Evolutionary conservation across 2,329 filamentous ascomycete genomes (phyloP).

Genomic region (Nigrograna mackinnonii): DNA sequence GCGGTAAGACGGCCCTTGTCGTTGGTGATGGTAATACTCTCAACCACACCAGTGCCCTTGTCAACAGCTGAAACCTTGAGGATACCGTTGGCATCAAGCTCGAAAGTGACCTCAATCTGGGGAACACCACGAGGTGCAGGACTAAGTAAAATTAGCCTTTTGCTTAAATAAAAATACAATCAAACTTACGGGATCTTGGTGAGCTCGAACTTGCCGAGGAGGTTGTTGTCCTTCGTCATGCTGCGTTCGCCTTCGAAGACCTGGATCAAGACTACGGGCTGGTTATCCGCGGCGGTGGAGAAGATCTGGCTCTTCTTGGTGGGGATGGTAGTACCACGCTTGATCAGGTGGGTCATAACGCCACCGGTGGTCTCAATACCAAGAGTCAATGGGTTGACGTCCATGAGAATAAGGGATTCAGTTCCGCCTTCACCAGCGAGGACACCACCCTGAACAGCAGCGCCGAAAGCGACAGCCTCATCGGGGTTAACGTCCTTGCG

Average conservation of each 20-base stretch:
- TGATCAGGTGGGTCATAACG: slow-evolving; percentile 97
- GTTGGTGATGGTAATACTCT: slow-evolving; percentile 99
- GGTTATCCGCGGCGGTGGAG: slow-evolving; percentile 95
- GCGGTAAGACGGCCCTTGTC: slow-evolving; percentile 97
- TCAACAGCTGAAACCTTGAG: slow-evolving; percentile 94
- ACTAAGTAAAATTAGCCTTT: slow-evolving; percentile 17
- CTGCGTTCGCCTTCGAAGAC: slow-evolving; percentile 93
- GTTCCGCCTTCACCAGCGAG: slow-evolving; percentile 86
- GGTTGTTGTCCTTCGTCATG: slow-evolving; percentile 96
- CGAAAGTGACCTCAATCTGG: slow-evolving; percentile 97
- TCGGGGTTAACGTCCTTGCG: slow-evolving; percentile 99
- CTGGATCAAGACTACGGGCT: slow-evolving; percentile 93
- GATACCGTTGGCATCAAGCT: slow-evolving; percentile 98
- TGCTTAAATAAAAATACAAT: neutral
- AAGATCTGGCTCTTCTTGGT: slow-evolving; percentile 98
- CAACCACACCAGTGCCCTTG: slow-evolving; percentile 96
- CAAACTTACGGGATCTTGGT: slow-evolving; percentile 75
- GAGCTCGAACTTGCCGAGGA: slow-evolving; percentile 97
- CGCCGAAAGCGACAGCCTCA: slow-evolving; percentile 97
- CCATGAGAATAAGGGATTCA: slow-evolving; percentile 86
- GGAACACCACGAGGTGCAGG: slow-evolving; percentile 94
- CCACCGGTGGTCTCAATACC: slow-evolving; percentile 97
- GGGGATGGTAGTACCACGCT: slow-evolving; percentile 90
- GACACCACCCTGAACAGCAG: slow-evolving; percentile 95
- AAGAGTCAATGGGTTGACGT: slow-evolving; percentile 93